phyloP scores from a whole-genome alignment of 306 rosid species.

The Pueraria montana region DNA sequence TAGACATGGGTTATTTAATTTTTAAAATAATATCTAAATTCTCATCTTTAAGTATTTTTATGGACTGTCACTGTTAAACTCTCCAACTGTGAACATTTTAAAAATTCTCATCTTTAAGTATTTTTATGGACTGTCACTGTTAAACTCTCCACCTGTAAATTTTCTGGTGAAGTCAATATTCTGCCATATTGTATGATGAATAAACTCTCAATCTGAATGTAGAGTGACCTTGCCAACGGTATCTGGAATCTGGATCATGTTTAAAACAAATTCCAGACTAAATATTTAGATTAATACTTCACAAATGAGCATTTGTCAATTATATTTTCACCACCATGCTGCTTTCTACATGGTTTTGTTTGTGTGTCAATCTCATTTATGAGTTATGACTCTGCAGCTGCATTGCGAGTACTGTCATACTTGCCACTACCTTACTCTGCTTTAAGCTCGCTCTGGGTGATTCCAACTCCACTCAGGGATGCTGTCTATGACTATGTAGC shows the following conservation, averaged over 20 bases:
- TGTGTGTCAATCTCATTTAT: constrained; percentile 43
- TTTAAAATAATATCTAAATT: constrained; percentile 1
- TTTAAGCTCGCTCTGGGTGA: constrained; percentile 58
- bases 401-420: constrained; percentile 75
- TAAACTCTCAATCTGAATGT: constrained; percentile 3
- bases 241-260: constrained; percentile 20
- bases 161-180: constrained; percentile 11
- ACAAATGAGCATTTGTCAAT: constrained; percentile 26
- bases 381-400: constrained; percentile 67
- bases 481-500: constrained; percentile 70
- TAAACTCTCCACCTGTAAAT: neutral
- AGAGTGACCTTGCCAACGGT: constrained; percentile 5
- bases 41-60: neutral
- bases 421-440: constrained; percentile 83
- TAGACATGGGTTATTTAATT: neutral
- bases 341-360: constrained; percentile 8
- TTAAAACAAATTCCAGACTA: constrained; percentile 1
- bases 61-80: neutral
- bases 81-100: neutral
- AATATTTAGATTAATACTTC: neutral
- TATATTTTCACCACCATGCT: constrained; percentile 23
- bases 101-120: constrained; percentile 7
- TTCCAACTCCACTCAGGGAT: constrained; percentile 79
- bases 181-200: constrained; percentile 17
- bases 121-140: neutral